Evolutionary conservation across 441 rosid genomes (phyloP).

Genomic region (Cnidoscolus chayamansa): DNA sequence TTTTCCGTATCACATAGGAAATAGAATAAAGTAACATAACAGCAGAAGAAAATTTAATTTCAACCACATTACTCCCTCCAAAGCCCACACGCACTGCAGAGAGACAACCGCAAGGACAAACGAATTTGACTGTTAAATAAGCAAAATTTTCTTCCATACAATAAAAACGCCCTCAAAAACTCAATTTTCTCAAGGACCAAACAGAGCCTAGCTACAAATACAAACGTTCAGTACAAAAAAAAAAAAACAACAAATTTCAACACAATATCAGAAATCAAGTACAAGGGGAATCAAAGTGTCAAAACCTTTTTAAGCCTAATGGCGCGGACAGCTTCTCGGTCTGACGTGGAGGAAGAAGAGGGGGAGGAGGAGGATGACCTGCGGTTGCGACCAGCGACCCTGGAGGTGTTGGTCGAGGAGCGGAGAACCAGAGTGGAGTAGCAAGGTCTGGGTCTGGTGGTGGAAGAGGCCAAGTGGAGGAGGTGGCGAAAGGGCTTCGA

Average conservation of each 20-base stretch:
- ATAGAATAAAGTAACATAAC: not conserved
- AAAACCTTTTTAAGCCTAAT: conserved; percentile 75
- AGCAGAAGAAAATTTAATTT: too few species aligned
- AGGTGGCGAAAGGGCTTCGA: conserved; percentile 54
- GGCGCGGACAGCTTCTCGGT: conserved; percentile 84
- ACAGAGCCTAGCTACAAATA: not conserved
- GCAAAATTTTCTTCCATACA: not conserved
- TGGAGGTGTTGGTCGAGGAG: conserved; percentile 38
- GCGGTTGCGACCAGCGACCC: conserved; percentile 48
- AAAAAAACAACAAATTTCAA: not conserved
- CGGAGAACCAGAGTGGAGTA: conserved; percentile 36
- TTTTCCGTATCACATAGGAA: not conserved
- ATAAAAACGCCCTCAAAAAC: not conserved
- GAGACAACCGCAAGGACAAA: not conserved
- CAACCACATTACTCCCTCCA: not conserved
- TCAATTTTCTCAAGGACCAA: not conserved
- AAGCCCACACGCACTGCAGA: not conserved
- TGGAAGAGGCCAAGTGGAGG: conserved; percentile 38
- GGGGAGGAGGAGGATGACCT: conserved; percentile 42
- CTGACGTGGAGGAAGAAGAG: conserved; percentile 61
- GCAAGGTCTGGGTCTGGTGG: conserved; percentile 16
- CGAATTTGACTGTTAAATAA: not conserved
- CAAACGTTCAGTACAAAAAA: not conserved
- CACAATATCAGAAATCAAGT: not conserved
- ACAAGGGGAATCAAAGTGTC: not conserved